Evolutionary conservation across 371 early-diverging fungal species (phyloP).

Genomic region (Catenaria anguillulae): DNA sequence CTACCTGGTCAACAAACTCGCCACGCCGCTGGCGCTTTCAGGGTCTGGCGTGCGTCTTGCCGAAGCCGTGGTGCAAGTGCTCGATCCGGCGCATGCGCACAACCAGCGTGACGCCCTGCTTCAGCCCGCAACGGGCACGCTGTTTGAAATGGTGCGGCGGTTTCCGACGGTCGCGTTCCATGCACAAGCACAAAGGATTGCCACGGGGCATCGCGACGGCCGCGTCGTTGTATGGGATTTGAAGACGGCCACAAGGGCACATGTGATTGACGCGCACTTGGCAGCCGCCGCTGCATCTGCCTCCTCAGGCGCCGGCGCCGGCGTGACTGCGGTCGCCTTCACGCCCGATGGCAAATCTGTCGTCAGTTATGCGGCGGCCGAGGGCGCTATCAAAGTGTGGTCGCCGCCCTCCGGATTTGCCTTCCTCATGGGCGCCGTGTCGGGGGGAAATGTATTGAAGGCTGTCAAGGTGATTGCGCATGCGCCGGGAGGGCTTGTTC

Average conservation of each 20-base stretch:
- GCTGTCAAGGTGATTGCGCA: background rate
- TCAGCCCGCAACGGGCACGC: constrained; percentile 47
- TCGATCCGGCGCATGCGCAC: constrained; percentile 58
- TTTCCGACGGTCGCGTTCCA: constrained; percentile 65
- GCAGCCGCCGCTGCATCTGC: constrained; percentile 48
- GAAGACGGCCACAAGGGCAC: constrained; percentile 64
- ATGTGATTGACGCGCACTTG: constrained; percentile 45
- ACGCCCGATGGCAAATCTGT: constrained; percentile 65
- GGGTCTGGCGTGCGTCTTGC: constrained; percentile 41
- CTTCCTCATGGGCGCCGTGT: background rate
- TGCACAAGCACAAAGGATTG: constrained; percentile 52
- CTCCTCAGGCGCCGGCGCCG: constrained; percentile 51
- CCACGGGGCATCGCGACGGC: constrained; percentile 66
- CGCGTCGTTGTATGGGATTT: constrained; percentile 62
- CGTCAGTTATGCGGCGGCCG: constrained; percentile 29
- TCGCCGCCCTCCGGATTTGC: background rate
- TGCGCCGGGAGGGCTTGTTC: too few species aligned
- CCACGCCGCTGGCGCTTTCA: background rate
- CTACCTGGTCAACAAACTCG: constrained; percentile 53
- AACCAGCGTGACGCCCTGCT: constrained; percentile 54
- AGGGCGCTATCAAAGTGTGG: background rate
- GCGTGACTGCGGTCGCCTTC: constrained; percentile 54
- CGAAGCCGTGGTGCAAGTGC: constrained; percentile 65
- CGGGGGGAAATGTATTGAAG: too few species aligned
- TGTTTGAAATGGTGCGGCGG: constrained; percentile 61